Evolutionary conservation across 177 flowering plant genomes (phyloP), one percentile per base, ranked within the genome.

Genomic region (Vitis hybrid): DNA sequence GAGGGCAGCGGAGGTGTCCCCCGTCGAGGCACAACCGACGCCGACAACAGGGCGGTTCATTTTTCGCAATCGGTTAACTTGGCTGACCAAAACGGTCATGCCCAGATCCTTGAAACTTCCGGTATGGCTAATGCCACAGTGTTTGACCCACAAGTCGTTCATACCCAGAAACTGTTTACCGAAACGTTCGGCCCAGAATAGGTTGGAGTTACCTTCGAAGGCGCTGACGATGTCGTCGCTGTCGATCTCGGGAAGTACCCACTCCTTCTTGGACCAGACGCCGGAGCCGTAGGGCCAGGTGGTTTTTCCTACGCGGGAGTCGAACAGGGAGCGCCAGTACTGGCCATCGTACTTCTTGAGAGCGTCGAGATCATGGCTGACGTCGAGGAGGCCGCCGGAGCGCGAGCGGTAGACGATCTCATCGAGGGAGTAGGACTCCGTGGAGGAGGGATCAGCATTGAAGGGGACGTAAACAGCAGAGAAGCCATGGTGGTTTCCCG

Each of bases 11-110:
- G 81, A 78, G 9, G 78, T 75, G 59, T 78, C 78, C 1, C 81
- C 81, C 3, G 81, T 75, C 1, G 76, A 75, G 0, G 78, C 81
- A 52, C 78, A 78, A 4, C 81, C 76, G n/a, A 65, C 58, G 4
- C 58, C 58, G 18, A 65, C 17, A 3, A 65, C 46, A 4, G 56
- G 56, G 41, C 66, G 67, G 8, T 74, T 71, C 81, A 78, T 70
- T 56, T 78, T 78, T 49, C 81, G 24, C 50, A 78, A 11, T 69
- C 68, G 27, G 46, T 78, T 78, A n/a, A 78, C 81, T 57, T 78
- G 81, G 48, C 80, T 78, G 17, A 78, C 81, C 70, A 78, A 65
- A n/a, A 78, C 81, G 49, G 78, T 78, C 81, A 78, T 78, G 4
- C 81, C 78, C 63, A 74, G 55, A 74, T 78, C 81, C 66, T 74